Percentiles rank a stretch among this genome's conserved stretches.
phyloP scores from a whole-genome alignment of 176 grass and related monocot genomes.

The Puya raimondii region DNA sequence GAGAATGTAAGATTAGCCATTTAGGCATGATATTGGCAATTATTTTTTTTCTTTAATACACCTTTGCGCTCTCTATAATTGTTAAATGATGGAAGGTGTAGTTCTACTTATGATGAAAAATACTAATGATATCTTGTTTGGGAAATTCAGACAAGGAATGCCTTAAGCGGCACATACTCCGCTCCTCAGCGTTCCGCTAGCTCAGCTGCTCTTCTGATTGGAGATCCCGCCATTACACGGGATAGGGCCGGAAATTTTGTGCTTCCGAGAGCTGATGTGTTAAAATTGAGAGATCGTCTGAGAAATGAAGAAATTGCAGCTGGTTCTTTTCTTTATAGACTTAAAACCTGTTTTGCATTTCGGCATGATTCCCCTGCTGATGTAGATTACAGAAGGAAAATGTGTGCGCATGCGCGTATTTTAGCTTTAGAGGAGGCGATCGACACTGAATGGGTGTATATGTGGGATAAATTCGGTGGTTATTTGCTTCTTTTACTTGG shows the following conservation, averaged over 20 bases:
- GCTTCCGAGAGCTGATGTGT: conserved; percentile 95
- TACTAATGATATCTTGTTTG: conserved; percentile 7
- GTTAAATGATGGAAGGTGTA: too few relatives aligned
- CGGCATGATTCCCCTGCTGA: conserved; percentile 46
- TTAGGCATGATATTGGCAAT: too few relatives aligned
- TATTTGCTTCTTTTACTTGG: conserved; percentile 99
- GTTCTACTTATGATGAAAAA: too few relatives aligned
- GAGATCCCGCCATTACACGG: conserved; percentile 78
- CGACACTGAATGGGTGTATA: conserved; percentile 99
- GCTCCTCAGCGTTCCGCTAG: conserved; percentile 95
- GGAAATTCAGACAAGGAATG: conserved; percentile 80
- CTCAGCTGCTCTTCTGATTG: conserved; percentile 96
- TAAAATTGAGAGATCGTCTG: conserved; percentile 93
- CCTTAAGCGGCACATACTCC: conserved; percentile 95
- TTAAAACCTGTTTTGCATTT: conserved; percentile 58
- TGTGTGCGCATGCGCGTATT: conserved; percentile 99
- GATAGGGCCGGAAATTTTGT: conserved; percentile 99
- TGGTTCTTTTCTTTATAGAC: conserved; percentile 64
- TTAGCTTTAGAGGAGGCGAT: conserved; percentile 97
- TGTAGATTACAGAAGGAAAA: conserved; percentile 77
- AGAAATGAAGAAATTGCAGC: conserved; percentile 86
- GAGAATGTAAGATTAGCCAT: too few relatives aligned
- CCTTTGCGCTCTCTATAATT: too few relatives aligned
- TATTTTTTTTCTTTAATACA: too few relatives aligned
- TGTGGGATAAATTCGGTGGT: conserved; percentile 99